Conservation (phyloP, 2,329 filamentous ascomycete genomes). For the Alternaria dauci region DNA sequence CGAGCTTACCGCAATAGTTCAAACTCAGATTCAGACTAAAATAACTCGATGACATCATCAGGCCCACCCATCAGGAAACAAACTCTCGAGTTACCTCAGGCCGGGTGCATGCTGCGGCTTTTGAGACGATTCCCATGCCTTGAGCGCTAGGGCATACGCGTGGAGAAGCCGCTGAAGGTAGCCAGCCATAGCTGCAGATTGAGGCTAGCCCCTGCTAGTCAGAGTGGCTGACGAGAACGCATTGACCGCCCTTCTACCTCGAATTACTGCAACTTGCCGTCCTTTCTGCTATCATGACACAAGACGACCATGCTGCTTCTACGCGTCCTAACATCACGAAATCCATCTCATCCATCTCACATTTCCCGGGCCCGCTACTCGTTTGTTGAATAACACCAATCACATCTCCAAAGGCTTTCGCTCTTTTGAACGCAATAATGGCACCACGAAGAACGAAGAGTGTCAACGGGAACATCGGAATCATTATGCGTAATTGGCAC, state of each 20-base stretch:
- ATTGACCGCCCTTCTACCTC: constrained; percentile 11
- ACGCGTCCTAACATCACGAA: background rate
- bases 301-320: constrained; percentile 11
- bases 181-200: constrained; percentile 1
- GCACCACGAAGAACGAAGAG: constrained; percentile 5
- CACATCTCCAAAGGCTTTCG: background rate
- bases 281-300: background rate
- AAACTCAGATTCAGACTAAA: constrained; percentile 3
- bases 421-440: background rate
- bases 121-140: background rate
- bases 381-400: background rate
- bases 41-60: constrained; percentile 16
- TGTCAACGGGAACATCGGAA: background rate
- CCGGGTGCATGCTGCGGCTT: background rate
- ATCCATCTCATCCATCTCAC: background rate
- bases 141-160: background rate
- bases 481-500: constrained; percentile 13
- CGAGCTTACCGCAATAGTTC: constrained; percentile 11
- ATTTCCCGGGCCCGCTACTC: background rate
- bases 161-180: background rate
- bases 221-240: constrained; percentile 4
- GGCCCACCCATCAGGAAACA: constrained; percentile 3
- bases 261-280: constrained; percentile 8
- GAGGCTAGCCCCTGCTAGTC: constrained; percentile 10
- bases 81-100: background rate